phyloP scores from a whole-genome alignment of 768 basidiomycete genomes.

The Coprinellus micaceus region DNA sequence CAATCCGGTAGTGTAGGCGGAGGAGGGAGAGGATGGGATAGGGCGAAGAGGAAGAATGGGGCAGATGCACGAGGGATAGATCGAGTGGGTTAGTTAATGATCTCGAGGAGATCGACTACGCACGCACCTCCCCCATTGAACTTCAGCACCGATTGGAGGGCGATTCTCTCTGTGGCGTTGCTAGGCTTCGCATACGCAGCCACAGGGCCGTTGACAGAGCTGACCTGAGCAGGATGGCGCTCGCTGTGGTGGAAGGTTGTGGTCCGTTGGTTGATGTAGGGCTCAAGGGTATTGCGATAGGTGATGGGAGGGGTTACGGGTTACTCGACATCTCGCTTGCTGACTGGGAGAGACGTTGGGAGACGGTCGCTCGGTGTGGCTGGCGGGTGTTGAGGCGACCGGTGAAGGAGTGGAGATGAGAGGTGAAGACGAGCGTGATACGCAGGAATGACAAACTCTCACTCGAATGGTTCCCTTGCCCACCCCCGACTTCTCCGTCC shows the following conservation, averaged over 20 bases:
- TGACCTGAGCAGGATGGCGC: conserved; percentile 95
- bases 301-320: conserved; percentile 69
- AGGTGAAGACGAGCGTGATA: no score
- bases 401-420: no score
- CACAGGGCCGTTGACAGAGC: conserved; percentile 88
- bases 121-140: conserved; percentile 92
- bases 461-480: no score
- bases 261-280: conserved; percentile 87
- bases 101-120: not conserved
- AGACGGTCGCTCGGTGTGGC: no score
- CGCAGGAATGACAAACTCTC: no score
- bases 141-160: conserved; percentile 85
- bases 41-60: no score
- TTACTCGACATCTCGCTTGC: conserved; percentile 27
- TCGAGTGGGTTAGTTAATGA: not conserved
- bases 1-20: no score
- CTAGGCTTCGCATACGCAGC: conserved; percentile 61
- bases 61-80: not conserved
- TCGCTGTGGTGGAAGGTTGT: conserved; percentile 94
- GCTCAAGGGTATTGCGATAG: conserved; percentile 90
- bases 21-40: not conserved
- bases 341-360: no score
- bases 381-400: no score
- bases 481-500: no score
- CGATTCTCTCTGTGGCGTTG: conserved; percentile 77